These are phyloP conservation scores for Chlorella sp. DNA, from an alignment of 139 green algal genomes.

Conservation along the genomic window DNA sequence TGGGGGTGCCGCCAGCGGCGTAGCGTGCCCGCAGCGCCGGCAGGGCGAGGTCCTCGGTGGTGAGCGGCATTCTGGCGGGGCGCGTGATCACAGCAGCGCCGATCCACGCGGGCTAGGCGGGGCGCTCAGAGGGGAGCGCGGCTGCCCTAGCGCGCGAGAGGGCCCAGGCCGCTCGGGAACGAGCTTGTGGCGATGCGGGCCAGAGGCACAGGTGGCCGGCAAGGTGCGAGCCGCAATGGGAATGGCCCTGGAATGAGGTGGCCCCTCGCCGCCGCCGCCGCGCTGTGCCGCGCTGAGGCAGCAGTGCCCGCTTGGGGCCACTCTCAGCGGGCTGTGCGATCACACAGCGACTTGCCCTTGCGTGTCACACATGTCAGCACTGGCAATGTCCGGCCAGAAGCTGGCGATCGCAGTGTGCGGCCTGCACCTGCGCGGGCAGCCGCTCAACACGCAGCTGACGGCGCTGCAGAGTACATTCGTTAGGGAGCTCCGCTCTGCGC, in stretches of 20 bases:
- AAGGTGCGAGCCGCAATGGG: too few relatives aligned
- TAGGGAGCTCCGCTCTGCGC: constrained; percentile 52
- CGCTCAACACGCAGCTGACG: constrained; percentile 71
- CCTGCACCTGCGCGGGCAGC: constrained; percentile 65
- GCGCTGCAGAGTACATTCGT: constrained; percentile 61
- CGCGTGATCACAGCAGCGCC: too few relatives aligned
- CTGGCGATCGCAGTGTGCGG: constrained; percentile 50
- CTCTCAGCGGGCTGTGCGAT: too few relatives aligned
- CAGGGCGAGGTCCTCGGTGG: constrained; percentile 39
- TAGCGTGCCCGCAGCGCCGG: constrained; percentile 51
- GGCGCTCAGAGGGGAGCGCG: too few relatives aligned
- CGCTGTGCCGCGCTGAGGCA: neutral
- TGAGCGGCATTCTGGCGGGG: constrained; percentile 40
- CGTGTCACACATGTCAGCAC: neutral
- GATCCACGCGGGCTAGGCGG: too few relatives aligned
- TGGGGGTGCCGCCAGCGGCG: constrained; percentile 49
- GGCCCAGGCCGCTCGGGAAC: too few relatives aligned
- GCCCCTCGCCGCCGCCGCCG: neutral
- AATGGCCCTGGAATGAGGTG: too few relatives aligned
- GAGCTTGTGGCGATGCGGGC: too few relatives aligned
- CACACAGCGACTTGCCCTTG: too few relatives aligned
- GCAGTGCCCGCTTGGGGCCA: neutral
- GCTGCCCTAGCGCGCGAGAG: too few relatives aligned
- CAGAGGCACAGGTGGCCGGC: too few relatives aligned
- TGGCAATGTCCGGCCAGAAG: neutral